Base-by-base conservation (phyloP, 1,284 basidiomycete species). In the Apiotrichum akiyoshidainum region DNA sequence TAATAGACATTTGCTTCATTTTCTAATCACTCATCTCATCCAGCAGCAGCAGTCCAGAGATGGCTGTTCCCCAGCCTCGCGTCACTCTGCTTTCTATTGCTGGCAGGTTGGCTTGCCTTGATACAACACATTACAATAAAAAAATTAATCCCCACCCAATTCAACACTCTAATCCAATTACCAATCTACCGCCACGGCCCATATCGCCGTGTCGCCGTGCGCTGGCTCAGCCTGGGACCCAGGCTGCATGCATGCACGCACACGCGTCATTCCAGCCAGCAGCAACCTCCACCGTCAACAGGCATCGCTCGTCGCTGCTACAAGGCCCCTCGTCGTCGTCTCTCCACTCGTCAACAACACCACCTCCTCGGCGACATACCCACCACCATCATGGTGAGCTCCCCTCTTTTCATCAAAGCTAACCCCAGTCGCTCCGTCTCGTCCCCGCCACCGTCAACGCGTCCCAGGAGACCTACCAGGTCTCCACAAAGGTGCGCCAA, bases 371-470 rank as follows among this genome's bases (percentile, higher is more conserved):
- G 39, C 49, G 55, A 52, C 37, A 44, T 31, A 31, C 26, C 26
- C 26, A 42, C 19, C 41, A 53, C 35, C 49, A 66, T n/a, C 56
- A 68, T 71, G 68, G 68, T 70, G 11, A 63, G 65, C 54, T 35
- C 7, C 17, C 21, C 14, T 11, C 1, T 3, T 17, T 26, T 17
- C 17, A 1, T 21, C 17, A 5, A 11, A 13, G 34, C 31, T 37
- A 5, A 37, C 34, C 8, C 16, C 46, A 76, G 72, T 75, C 75
- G 5, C 63, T 68, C 54, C 68, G 73, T 21, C 41, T 75, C 41
- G 73, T 74, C 5, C 75, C 75, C 39, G 55, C 71, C 17, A 66
- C 70, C 21, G 68, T 73, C 17, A 65, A 66, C 48, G 65, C 67
- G 34, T 72, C 74, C 13, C 52, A 60, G n/a, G 70, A 70, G 35